Percentiles rank a stretch among this genome's conserved stretches.
phyloP scores from a whole-genome alignment of 257 asterid genomes.

The Rehmannia glutinosa region DNA sequence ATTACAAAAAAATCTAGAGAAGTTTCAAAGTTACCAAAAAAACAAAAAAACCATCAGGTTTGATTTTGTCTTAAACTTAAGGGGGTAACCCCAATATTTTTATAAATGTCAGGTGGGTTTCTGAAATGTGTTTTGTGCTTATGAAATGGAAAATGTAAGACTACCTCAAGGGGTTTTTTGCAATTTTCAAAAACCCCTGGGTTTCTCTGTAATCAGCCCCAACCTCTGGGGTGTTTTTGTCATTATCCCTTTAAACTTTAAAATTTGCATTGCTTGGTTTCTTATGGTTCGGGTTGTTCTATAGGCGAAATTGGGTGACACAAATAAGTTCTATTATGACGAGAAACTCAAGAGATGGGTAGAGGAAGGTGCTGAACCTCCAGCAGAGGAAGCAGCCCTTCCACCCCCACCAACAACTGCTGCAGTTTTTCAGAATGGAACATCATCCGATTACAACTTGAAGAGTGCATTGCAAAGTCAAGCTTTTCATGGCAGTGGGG shows the following conservation, averaged over 20 bases:
- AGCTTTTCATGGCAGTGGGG: slow-evolving; percentile 44
- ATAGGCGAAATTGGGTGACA: slow-evolving; percentile 92
- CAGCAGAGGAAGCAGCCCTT: slow-evolving; percentile 63
- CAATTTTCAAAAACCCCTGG: too few relatives aligned
- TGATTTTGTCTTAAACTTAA: too few relatives aligned
- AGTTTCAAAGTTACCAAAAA: too few relatives aligned
- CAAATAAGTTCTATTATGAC: slow-evolving; percentile 82
- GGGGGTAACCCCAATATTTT: too few relatives aligned
- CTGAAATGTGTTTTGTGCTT: too few relatives aligned
- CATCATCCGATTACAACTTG: slow-evolving; percentile 65
- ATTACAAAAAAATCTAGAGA: too few relatives aligned
- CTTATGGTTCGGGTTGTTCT: slow-evolving; percentile 6
- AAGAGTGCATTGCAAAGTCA: slow-evolving; percentile 58
- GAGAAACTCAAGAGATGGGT: slow-evolving; percentile 97
- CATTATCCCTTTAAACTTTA: neutral
- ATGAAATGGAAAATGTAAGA: too few relatives aligned
- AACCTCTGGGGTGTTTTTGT: too few relatives aligned
- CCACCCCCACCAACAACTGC: slow-evolving; percentile 78
- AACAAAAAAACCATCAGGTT: too few relatives aligned
- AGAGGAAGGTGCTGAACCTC: slow-evolving; percentile 83
- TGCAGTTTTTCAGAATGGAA: slow-evolving; percentile 72
- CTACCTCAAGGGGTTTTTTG: too few relatives aligned
- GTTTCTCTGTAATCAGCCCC: too few relatives aligned
- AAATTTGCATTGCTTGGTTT: neutral
- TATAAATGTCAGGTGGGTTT: too few relatives aligned